Conservation (phyloP, 2,329 filamentous ascomycete genomes). For the Plenodomus tracheiphilus region DNA sequence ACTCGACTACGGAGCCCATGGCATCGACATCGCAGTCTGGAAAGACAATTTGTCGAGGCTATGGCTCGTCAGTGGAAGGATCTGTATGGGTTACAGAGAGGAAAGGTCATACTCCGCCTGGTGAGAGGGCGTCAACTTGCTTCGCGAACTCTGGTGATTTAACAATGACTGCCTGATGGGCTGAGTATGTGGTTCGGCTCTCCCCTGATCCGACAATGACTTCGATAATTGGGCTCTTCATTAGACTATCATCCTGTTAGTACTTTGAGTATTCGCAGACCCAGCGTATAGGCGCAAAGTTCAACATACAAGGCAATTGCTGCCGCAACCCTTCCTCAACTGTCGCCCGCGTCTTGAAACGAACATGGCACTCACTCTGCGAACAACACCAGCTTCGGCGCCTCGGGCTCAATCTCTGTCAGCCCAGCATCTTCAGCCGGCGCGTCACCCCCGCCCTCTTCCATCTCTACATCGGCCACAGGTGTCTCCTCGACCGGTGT, state of each 20-base stretch:
- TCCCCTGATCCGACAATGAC: constrained; percentile 56
- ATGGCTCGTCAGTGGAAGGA: background rate
- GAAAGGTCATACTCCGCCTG: constrained; percentile 60
- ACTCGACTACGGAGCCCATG: constrained; percentile 79
- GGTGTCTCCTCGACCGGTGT: constrained; percentile 35
- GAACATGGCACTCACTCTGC: constrained; percentile 45
- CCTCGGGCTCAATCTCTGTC: constrained; percentile 49
- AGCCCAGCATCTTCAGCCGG: constrained; percentile 42
- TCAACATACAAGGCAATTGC: background rate
- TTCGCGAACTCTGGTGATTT: constrained; percentile 76
- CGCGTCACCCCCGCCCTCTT: constrained; percentile 29
- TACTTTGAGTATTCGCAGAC: background rate
- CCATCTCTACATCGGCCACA: constrained; percentile 56
- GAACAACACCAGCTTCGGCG: constrained; percentile 48
- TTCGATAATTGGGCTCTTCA: constrained; percentile 54
- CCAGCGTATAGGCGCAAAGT: background rate
- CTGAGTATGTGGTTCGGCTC: constrained; percentile 66
- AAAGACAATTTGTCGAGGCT: constrained; percentile 71
- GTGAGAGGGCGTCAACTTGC: constrained; percentile 63
- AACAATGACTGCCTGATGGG: constrained; percentile 76
- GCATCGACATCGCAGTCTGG: constrained; percentile 70
- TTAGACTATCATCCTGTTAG: constrained; percentile 42
- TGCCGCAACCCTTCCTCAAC: background rate
- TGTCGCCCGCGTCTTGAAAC: background rate
- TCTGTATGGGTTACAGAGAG: too few species aligned